Evolutionary conservation across 1,139 yeast genomes (phyloP), one percentile per base, ranked within the genome.

Genomic region (Spathaspora jeffriesii): DNA sequence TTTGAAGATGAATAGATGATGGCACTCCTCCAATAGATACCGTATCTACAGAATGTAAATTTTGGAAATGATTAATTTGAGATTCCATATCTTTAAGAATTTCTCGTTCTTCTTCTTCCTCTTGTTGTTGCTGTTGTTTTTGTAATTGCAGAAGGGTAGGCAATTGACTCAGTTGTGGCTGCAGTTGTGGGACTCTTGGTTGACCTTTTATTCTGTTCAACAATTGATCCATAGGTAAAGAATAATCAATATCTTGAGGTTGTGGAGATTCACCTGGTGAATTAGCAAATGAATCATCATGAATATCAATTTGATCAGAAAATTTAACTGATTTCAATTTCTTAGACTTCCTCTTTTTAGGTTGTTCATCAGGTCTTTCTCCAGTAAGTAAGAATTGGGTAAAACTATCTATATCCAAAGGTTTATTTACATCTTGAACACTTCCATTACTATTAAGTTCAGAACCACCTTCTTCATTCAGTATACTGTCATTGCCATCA

Each of bases 381-480:
- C 95, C 95, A 0, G 95, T 87, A 48, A 87, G 67, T 60, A 87
- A 71, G 59, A 87, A 82, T 53, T 85, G 85, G 2, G 93, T 85
- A 59, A 87, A 87, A 32, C 88, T 79, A 57, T 87, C 93, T 49
- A 87, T 68, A 61, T 87, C 93, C 15, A 85, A 73, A 5, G 75
- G 77, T 43, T 60, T 64, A 23, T 49, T 52, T 22, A 25, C 23
- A n/a, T 18, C 42, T 38, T 43, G 46, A 25, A 25, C 30, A 28
- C 46, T 32, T 37, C 46, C 48, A 47, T 47, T 28, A 27, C 36
- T 27, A 43, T 15, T 43, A 11, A 25, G 22, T n/a, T 36, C 41
- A 5, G 36, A 25, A 6, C n/a, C n/a, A n/a, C 21, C 32, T 11
- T 25, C 36, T 10, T 38, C 45, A 37, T 23, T 25, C 2, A 40